phyloP scores from a whole-genome alignment of 495 filamentous ascomycete genomes.

The Acidomyces sp. region DNA sequence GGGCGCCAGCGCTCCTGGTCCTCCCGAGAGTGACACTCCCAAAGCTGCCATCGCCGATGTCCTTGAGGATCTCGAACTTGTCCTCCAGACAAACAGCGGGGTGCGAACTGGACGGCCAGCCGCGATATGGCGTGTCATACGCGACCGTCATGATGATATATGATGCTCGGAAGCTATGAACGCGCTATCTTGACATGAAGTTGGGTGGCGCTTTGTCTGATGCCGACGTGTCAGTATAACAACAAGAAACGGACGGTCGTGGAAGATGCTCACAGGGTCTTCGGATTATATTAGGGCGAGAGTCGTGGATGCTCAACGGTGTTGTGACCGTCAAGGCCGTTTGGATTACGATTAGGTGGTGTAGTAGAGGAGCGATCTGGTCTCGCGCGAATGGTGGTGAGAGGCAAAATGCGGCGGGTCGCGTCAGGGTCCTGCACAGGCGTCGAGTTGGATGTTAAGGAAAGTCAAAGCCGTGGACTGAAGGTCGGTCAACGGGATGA shows the following conservation, averaged over 20 bases:
- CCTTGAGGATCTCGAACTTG: conserved; percentile 91
- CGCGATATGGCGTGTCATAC: conserved; percentile 27
- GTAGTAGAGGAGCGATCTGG: conserved; percentile 3
- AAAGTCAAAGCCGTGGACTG: conserved; percentile 7
- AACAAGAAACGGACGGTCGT: neutral
- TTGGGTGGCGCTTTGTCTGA: neutral
- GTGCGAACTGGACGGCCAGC: conserved; percentile 21
- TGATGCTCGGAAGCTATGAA: conserved; percentile 7
- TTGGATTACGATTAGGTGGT: conserved; percentile 17
- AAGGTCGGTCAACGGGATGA: conserved; percentile 5
- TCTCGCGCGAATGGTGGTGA: neutral
- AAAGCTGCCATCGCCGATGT: conserved; percentile 97
- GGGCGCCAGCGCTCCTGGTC: conserved; percentile 77
- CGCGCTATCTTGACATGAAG: conserved; percentile 12
- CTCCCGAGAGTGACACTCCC: conserved; percentile 88
- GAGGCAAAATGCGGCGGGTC: neutral
- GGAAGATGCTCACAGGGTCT: neutral
- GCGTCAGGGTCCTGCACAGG: conserved; percentile 18
- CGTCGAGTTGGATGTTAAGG: conserved; percentile 20
- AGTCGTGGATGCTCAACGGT: neutral
- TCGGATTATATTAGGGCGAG: neutral
- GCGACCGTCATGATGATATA: conserved; percentile 23
- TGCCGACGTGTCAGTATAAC: neutral
- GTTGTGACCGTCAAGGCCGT: conserved; percentile 3
- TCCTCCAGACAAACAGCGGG: conserved; percentile 38